Percentiles rank a stretch among this genome's conserved stretches.
Conservation (phyloP, 257 asterid species). For the Jacaranda copaia region DNA sequence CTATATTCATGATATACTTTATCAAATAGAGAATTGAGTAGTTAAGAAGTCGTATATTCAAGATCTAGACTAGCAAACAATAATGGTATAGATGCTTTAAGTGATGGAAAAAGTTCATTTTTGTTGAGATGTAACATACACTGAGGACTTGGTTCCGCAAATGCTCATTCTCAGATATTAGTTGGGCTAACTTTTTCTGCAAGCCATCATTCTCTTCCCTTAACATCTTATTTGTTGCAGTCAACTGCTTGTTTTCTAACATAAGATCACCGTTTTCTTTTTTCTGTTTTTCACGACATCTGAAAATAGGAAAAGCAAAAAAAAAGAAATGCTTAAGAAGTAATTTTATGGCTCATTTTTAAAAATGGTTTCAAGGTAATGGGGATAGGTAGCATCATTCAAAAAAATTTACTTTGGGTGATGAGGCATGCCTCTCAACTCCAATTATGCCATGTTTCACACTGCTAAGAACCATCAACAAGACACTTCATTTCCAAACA, state of each 20-base stretch:
- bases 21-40: not conserved
- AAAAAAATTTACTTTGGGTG: not conserved
- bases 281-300: constrained; percentile 52
- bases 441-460: constrained; percentile 12
- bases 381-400: not conserved
- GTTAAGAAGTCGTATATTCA: constrained; percentile 17
- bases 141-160: constrained; percentile 43
- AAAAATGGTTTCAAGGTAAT: not conserved
- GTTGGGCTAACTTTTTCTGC: constrained; percentile 30
- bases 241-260: constrained; percentile 42
- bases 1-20: not conserved
- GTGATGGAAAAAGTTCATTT: not conserved
- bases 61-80: constrained; percentile 23
- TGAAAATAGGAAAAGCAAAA: constrained; percentile 30
- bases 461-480: constrained; percentile 11
- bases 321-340: constrained; percentile 11
- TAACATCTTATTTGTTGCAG: constrained; percentile 33
- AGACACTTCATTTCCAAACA: constrained; percentile 14
- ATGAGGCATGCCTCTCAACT: constrained; percentile 20
- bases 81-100: not conserved
- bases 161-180: constrained; percentile 39
- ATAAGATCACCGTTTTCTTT: constrained; percentile 38
- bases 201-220: constrained; percentile 46
- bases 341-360: not conserved
- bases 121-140: constrained; percentile 37